Percentiles rank a stretch among this genome's conserved stretches.
Conservation (phyloP, 169 alveolate genomes). For the Eimeria praecox region DNA sequence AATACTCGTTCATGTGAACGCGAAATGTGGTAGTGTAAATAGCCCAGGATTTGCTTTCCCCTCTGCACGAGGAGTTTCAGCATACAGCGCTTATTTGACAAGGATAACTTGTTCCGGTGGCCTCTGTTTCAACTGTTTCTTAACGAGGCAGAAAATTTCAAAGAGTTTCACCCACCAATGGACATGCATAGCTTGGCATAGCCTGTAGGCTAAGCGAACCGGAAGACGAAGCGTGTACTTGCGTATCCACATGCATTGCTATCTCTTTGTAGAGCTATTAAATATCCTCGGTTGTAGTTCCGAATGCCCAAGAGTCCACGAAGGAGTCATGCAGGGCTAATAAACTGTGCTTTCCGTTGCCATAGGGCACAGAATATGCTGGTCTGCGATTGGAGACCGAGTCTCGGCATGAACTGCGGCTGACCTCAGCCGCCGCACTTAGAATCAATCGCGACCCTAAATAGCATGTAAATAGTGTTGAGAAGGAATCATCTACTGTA, state of each 20-base stretch:
- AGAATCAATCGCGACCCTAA: slow-evolving; percentile 67
- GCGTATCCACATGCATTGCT: background rate
- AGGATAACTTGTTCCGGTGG: background rate
- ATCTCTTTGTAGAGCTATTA: background rate
- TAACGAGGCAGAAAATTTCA: background rate
- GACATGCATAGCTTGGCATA: background rate
- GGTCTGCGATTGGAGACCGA: slow-evolving; percentile 28
- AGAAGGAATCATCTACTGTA: slow-evolving; percentile 16
- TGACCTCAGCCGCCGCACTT: background rate
- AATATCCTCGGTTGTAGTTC: background rate
- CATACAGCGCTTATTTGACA: background rate
- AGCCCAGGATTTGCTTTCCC: background rate
- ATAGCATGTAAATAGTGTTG: slow-evolving; percentile 4
- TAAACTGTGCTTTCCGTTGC: background rate
- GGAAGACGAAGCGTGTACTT: background rate
- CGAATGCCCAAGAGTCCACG: background rate
- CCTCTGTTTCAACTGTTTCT: background rate
- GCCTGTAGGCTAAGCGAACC: background rate
- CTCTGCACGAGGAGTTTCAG: background rate
- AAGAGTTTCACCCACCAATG: background rate
- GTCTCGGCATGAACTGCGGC: background rate
- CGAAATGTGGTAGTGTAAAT: background rate
- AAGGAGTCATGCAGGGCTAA: slow-evolving; percentile 26
- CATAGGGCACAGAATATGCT: background rate
- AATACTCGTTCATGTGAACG: background rate